These are phyloP conservation scores for Blumeria graminis DNA, from an alignment of 2,329 filamentous ascomycete genomes.

Conservation along the genomic window DNA sequence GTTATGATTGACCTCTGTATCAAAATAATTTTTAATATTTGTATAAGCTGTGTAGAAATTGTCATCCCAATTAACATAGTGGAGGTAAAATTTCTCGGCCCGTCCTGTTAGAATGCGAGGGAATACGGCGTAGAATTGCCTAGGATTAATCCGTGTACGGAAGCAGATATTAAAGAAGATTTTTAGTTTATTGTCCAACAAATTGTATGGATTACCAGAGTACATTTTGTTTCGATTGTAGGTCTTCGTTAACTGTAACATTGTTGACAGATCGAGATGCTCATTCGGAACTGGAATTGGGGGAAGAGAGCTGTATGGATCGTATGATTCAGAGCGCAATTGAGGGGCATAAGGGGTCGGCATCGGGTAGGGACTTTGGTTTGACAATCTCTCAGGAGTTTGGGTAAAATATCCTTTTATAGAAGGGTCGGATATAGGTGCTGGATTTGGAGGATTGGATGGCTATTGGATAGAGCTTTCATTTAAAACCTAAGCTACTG, in stretches of 20 bases:
- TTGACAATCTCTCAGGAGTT: not conserved
- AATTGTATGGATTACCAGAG: not conserved
- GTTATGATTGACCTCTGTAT: not conserved
- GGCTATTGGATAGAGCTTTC: not conserved
- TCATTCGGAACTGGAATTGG: not conserved
- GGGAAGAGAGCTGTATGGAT: not conserved
- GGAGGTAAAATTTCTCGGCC: not conserved
- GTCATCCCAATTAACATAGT: not conserved
- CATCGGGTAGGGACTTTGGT: not conserved
- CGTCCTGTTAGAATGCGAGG: not conserved
- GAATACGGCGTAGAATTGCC: not conserved
- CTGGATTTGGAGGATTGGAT: not conserved
- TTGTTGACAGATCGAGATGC: not conserved
- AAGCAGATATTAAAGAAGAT: not conserved
- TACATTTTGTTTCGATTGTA: not conserved
- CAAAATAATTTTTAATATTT: not conserved
- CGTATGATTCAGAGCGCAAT: not conserved
- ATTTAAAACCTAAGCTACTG: not conserved
- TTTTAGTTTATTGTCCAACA: not conserved
- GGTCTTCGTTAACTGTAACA: not conserved
- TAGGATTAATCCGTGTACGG: not conserved
- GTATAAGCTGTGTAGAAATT: not conserved
- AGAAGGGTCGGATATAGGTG: not conserved
- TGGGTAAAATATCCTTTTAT: not conserved
- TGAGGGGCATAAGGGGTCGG: not conserved